These are phyloP conservation scores for Russula sp. DNA, from an alignment of 768 basidiomycete genomes.

Conservation along the genomic window DNA sequence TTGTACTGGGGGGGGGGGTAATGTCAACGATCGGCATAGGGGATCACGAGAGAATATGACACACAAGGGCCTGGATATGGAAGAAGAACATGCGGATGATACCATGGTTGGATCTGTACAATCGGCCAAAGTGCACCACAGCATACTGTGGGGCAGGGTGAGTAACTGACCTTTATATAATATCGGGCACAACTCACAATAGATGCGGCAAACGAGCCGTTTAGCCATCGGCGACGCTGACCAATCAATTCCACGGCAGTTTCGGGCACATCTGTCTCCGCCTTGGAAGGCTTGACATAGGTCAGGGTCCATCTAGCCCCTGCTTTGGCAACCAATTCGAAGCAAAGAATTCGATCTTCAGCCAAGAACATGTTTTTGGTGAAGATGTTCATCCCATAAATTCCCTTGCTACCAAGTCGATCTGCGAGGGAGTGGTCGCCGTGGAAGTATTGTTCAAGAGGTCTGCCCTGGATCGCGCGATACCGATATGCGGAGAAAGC, in stretches of 20 bases:
- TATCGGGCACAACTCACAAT: conserved; percentile 44
- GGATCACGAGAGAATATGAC: conserved; percentile 27
- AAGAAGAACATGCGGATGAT: too few species aligned
- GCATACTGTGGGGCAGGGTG: conserved; percentile 54
- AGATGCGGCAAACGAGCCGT: conserved; percentile 92
- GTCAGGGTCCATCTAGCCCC: conserved; percentile 84
- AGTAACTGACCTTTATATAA: neutral
- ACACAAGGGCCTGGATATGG: conserved; percentile 84
- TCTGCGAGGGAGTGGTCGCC: conserved; percentile 88
- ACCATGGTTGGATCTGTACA: conserved; percentile 84
- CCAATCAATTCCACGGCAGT: conserved; percentile 88
- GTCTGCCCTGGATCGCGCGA: conserved; percentile 85
- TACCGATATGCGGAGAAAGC: conserved; percentile 95
- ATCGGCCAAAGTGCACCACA: conserved; percentile 85
- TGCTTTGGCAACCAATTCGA: conserved; percentile 91
- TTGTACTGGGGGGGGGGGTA: conserved; percentile 61
- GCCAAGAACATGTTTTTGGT: conserved; percentile 91
- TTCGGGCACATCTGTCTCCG: conserved; percentile 96
- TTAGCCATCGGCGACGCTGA: conserved; percentile 94
- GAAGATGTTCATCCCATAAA: conserved; percentile 96
- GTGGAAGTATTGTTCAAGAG: conserved; percentile 81
- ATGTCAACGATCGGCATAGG: neutral
- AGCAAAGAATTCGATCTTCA: conserved; percentile 96
- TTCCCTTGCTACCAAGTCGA: conserved; percentile 88
- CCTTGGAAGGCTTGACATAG: conserved; percentile 93